phyloP scores from a whole-genome alignment of 495 filamentous ascomycete species.

The Hypomontagnella monticulosa region DNA sequence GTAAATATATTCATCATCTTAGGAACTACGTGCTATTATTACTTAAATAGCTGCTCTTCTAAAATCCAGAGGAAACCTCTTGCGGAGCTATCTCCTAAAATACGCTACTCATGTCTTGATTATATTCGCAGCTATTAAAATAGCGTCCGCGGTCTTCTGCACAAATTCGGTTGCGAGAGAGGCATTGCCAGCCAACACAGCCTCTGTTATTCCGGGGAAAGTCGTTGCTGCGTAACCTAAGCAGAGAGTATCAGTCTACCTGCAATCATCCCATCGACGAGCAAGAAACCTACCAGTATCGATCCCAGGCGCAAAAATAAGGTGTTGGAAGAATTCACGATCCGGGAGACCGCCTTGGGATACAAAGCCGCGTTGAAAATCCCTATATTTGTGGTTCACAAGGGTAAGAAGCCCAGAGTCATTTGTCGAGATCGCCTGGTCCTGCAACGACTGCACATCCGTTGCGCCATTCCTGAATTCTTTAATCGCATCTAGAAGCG shows the following conservation, averaged over 20 bases:
- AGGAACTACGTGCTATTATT: no score
- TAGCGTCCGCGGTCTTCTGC: slow-evolving; percentile 71
- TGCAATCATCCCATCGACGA: slow-evolving; percentile 66
- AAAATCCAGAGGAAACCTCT: no score
- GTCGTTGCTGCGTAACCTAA: slow-evolving; percentile 54
- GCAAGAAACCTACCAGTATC: slow-evolving; percentile 55
- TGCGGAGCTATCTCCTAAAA: no score
- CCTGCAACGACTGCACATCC: slow-evolving; percentile 64
- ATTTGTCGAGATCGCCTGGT: slow-evolving; percentile 70
- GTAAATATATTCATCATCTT: no score
- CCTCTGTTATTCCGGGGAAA: slow-evolving; percentile 84
- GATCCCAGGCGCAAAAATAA: slow-evolving; percentile 77
- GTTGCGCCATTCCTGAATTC: slow-evolving; percentile 64
- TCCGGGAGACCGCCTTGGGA: slow-evolving; percentile 80
- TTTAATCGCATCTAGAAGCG: slow-evolving; percentile 49
- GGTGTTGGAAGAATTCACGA: slow-evolving; percentile 85
- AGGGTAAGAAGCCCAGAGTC: slow-evolving; percentile 68
- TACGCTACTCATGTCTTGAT: slow-evolving; percentile 36
- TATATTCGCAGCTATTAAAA: slow-evolving; percentile 68
- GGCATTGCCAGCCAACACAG: slow-evolving; percentile 73
- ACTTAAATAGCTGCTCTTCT: no score
- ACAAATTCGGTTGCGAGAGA: slow-evolving; percentile 72
- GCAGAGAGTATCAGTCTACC: slow-evolving; percentile 30
- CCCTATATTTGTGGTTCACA: slow-evolving; percentile 70
- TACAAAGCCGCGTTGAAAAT: slow-evolving; percentile 80